Conservation (phyloP, 441 rosid genomes). For the Eruca vesicaria region DNA sequence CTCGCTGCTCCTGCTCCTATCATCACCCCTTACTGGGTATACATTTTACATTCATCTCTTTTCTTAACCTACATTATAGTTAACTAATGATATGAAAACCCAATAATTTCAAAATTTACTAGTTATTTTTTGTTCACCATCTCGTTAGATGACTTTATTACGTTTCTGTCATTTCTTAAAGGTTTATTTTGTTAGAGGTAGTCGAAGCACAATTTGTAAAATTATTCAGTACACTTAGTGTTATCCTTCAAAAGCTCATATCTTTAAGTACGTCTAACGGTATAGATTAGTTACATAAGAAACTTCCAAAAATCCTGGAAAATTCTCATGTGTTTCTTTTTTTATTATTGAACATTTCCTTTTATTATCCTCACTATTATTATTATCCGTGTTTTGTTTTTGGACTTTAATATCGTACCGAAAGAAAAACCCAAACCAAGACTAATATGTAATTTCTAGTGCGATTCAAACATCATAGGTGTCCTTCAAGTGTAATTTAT, state of each 20-base stretch:
- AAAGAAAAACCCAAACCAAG: neutral
- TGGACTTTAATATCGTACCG: neutral
- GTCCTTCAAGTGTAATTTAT: neutral
- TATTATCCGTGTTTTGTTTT: neutral
- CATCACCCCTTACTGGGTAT: conserved; percentile 71
- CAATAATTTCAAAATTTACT: neutral
- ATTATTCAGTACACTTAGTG: neutral
- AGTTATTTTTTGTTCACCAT: neutral
- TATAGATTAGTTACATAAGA: neutral
- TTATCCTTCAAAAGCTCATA: neutral
- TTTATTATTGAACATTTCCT: conserved; percentile 11
- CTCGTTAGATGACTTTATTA: neutral
- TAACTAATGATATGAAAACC: neutral
- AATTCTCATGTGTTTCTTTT: conserved; percentile 19
- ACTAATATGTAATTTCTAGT: neutral
- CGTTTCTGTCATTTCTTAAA: neutral
- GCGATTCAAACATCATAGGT: neutral
- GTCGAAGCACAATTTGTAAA: neutral
- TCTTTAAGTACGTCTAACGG: neutral
- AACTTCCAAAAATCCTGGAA: conserved; percentile 28
- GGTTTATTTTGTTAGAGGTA: neutral
- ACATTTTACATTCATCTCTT: conserved; percentile 23
- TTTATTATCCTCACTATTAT: neutral
- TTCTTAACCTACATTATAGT: conserved; percentile 5
- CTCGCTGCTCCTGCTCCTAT: conserved; percentile 77